phyloP scores from a whole-genome alignment of 2,329 filamentous ascomycete genomes.

The Cercospora brassicicola region DNA sequence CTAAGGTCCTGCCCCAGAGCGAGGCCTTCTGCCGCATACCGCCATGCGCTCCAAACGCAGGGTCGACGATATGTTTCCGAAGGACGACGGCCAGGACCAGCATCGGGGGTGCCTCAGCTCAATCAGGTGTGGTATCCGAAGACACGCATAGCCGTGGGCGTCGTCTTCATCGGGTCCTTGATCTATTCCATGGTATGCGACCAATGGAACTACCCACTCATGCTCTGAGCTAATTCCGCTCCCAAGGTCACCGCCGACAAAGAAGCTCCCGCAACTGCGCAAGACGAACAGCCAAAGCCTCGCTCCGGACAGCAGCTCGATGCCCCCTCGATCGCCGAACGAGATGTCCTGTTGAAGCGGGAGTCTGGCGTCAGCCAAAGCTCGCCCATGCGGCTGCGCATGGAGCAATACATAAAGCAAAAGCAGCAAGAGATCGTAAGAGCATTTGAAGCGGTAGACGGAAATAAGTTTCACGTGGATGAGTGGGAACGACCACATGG shows the following conservation, averaged over 20 bases:
- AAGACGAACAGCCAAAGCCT: constrained; percentile 10
- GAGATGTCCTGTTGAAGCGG: constrained; percentile 77
- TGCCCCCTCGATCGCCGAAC: constrained; percentile 73
- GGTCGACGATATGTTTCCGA: constrained; percentile 33
- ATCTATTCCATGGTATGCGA: constrained; percentile 59
- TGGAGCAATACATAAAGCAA: constrained; percentile 94
- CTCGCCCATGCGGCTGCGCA: constrained; percentile 94
- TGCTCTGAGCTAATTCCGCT: background rate
- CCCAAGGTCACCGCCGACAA: constrained; percentile 43
- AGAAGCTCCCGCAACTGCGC: constrained; percentile 9
- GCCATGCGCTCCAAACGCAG: constrained; percentile 25
- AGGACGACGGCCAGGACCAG: constrained; percentile 26
- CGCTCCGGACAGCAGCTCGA: constrained; percentile 50
- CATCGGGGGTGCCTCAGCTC: constrained; percentile 39
- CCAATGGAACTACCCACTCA: background rate
- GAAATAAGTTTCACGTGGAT: constrained; percentile 76
- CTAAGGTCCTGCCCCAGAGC: constrained; percentile 27
- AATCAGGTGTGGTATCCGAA: constrained; percentile 43
- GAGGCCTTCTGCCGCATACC: constrained; percentile 24
- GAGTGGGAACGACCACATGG: constrained; percentile 85
- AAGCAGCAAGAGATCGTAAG: constrained; percentile 86
- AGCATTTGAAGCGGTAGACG: constrained; percentile 80
- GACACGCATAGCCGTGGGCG: constrained; percentile 47
- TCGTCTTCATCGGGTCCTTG: constrained; percentile 56
- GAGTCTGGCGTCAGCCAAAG: constrained; percentile 71